Evolutionary conservation across 2,329 filamentous ascomycete species (phyloP).

Genomic region (Chrysosporium keratinophilum): DNA sequence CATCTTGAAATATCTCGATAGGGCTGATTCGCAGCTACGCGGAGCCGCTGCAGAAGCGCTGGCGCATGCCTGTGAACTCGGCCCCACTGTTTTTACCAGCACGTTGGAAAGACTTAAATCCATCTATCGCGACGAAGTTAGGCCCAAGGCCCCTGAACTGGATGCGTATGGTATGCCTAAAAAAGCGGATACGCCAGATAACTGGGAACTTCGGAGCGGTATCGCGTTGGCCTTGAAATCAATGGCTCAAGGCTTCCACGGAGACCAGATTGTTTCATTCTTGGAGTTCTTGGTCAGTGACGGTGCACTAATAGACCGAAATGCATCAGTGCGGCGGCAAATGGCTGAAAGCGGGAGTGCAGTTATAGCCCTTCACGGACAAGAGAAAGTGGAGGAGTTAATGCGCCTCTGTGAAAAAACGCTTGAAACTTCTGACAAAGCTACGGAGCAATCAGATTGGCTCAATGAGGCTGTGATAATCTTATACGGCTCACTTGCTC

Average conservation of each 20-base stretch:
- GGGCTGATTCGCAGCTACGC: conserved; percentile 68
- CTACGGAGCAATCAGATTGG: conserved; percentile 69
- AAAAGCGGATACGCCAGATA: conserved; percentile 77
- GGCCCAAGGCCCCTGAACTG: conserved; percentile 69
- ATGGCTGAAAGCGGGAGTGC: conserved; percentile 85
- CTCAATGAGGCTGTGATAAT: conserved; percentile 97
- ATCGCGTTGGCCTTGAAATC: conserved; percentile 80
- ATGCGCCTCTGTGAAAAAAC: conserved; percentile 88
- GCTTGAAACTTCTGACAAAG: conserved; percentile 74
- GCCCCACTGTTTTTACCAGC: conserved; percentile 50
- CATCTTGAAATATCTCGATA: conserved; percentile 69
- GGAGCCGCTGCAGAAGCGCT: conserved; percentile 73
- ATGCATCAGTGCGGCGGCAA: conserved; percentile 64
- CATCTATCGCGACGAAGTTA: conserved; percentile 67
- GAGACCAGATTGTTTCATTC: conserved; percentile 61
- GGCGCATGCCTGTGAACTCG: conserved; percentile 57
- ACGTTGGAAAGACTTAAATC: conserved; percentile 57
- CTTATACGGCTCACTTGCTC: conserved; percentile 85
- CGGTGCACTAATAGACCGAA: conserved; percentile 78
- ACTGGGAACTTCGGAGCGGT: conserved; percentile 84
- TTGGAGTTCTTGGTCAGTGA: conserved; percentile 75
- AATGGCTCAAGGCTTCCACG: conserved; percentile 59
- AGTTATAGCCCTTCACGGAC: conserved; percentile 71
- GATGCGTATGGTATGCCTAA: conserved; percentile 92
- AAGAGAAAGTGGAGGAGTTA: conserved; percentile 70